Evolutionary conservation across 306 rosid species (phyloP).

Genomic region (Rosa lucieae): DNA sequence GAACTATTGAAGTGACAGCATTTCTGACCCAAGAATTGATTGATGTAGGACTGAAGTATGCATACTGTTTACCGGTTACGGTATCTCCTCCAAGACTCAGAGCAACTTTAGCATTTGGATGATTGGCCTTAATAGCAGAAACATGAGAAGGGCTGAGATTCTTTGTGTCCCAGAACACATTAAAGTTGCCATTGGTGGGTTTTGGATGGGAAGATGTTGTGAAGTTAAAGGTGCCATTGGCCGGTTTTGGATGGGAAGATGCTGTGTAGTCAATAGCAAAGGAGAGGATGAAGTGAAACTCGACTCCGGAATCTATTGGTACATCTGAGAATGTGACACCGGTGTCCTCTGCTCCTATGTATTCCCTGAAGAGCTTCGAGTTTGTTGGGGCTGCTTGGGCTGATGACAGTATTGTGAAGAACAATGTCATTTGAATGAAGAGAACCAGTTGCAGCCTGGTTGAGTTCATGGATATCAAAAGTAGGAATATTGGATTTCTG

Average conservation of each 20-base stretch:
- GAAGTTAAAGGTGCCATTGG: conserved; percentile 29
- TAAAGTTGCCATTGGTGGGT: conserved; percentile 35
- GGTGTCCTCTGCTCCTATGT: conserved; percentile 28
- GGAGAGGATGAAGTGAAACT: conserved; percentile 33
- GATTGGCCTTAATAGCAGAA: conserved; percentile 25
- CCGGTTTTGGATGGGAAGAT: conserved; percentile 5
- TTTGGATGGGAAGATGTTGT: conserved; percentile 14
- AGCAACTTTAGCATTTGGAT: conserved; percentile 36
- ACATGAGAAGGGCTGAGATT: conserved; percentile 30
- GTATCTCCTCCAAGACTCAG: conserved; percentile 39
- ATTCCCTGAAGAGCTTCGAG: conserved; percentile 31
- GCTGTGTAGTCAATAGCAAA: conserved; percentile 29
- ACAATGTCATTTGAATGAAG: conserved; percentile 9
- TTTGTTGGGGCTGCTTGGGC: conserved; percentile 22
- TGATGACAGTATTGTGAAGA: conserved; percentile 4
- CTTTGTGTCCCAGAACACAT: conserved; percentile 32
- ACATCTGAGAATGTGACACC: conserved; percentile 24
- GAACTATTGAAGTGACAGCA: conserved; percentile 23
- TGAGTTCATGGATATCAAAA: conserved; percentile 11
- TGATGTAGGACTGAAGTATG: conserved; percentile 21
- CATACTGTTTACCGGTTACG: background rate
- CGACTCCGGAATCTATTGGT: conserved; percentile 19
- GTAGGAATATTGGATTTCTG: background rate
- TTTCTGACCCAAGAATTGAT: conserved; percentile 33
- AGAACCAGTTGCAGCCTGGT: background rate